Base-by-base conservation (phyloP, 2,329 filamentous ascomycete species). In the Fusarium illudens region DNA sequence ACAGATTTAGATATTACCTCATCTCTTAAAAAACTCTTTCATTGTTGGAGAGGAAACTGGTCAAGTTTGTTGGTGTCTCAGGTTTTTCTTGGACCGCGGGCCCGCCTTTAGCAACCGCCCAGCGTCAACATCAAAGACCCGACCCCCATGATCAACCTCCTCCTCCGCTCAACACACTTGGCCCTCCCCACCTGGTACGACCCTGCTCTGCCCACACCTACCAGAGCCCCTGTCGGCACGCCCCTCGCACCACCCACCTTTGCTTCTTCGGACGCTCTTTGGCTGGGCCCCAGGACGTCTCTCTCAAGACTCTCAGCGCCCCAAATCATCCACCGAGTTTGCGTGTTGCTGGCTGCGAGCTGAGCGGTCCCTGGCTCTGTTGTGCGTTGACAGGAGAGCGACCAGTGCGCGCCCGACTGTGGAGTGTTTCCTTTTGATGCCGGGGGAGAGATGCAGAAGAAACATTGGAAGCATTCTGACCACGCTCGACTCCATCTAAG, bases 171-270 rank as follows among this genome's bases (percentile, higher is more conserved):
- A 71, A 62, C 62, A 51, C 60, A 62, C 62, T 60, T 63, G 57
- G 60, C 37, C 64, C 64, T 58, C 60, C 60, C 61, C 60, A 58
- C 55, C 71, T 73, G 70, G 76, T 77, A 72, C 71, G 71, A 79
- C 76, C 39, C 70, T 76, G 76, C 70, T 77, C 62, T 67, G 71
- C 60, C 60, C 75, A 75, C 75, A 49, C 60, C 46, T 30, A 13
- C 44, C n/a, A 51, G 19, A 17, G 58, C 67, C 68, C 73, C 63
- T 70, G 72, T 65, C 53, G 52, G 52, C 68, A 72, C 71, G 69
- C 74, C 68, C 69, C 70, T 71, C 64, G 68, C 64, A 69, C 67
- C 68, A 68, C 64, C 64, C 70, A 72, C 69, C 71, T 62, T 66
- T 44, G 49, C 62, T 64, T 61, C 56, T 58, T 22, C 59, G 58